Evolutionary conservation across 495 filamentous ascomycete species (phyloP).

Genomic region (Penicillium antarcticum): DNA sequence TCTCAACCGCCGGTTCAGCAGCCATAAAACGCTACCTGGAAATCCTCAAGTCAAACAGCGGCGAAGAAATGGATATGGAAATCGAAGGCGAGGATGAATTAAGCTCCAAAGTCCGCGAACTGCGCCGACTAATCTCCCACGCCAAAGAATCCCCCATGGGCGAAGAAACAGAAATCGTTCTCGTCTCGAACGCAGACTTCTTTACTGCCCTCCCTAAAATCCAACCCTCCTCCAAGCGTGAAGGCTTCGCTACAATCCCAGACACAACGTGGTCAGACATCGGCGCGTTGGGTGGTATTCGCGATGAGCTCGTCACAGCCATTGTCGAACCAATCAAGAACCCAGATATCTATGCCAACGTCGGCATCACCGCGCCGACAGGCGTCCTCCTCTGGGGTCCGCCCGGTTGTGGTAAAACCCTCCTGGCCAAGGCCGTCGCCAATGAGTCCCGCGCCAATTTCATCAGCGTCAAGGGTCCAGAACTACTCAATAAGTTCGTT

Average conservation of each 20-base stretch:
- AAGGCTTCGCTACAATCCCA: constrained; percentile 97
- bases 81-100: constrained; percentile 41
- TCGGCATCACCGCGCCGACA: constrained; percentile 84
- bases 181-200: constrained; percentile 64
- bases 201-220: constrained; percentile 76
- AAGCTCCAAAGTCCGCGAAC: constrained; percentile 42
- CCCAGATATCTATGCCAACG: constrained; percentile 72
- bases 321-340: constrained; percentile 91
- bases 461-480: constrained; percentile 95
- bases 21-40: constrained; percentile 59
- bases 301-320: constrained; percentile 78
- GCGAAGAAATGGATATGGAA: constrained; percentile 54
- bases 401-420: constrained; percentile 94
- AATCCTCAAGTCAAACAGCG: constrained; percentile 48
- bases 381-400: constrained; percentile 96
- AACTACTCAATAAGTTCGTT: constrained; percentile 92
- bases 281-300: constrained; percentile 75
- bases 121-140: constrained; percentile 53
- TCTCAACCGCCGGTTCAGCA: constrained; percentile 66
- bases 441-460: constrained; percentile 96
- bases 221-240: constrained; percentile 88
- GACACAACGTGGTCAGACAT: constrained; percentile 94
- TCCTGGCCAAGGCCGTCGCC: constrained; percentile 93
- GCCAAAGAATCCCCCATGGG: constrained; percentile 48
- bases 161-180: constrained; percentile 40